A percentile compares a stretch with the other conserved stretches of the same genome.
phyloP scores from a whole-genome alignment of 2,329 filamentous ascomycete species.

The Gaeumannomyces sp. region DNA sequence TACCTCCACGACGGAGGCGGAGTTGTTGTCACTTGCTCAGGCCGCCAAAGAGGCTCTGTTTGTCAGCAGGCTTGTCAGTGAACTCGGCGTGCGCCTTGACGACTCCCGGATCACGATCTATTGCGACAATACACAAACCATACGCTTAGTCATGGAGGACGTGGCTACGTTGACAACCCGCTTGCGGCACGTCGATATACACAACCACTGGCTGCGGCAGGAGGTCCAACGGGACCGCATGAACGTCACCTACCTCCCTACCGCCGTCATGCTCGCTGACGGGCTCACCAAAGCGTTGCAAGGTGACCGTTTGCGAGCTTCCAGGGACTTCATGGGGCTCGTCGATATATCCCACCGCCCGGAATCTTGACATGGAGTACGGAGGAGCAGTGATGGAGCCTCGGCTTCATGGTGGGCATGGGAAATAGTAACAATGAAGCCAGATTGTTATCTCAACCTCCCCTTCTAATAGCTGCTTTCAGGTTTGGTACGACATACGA shows the following conservation, averaged over 20 bases:
- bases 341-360: background rate
- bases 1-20: slow-evolving; percentile 11
- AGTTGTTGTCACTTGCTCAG: slow-evolving; percentile 8
- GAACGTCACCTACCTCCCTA: background rate
- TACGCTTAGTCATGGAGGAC: background rate
- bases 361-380: too few species aligned
- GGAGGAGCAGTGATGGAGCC: too few species aligned
- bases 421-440: too few species aligned
- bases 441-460: too few species aligned
- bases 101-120: background rate
- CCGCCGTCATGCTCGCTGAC: background rate
- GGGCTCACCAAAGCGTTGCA: slow-evolving; percentile 2
- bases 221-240: background rate
- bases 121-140: slow-evolving; percentile 1
- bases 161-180: background rate
- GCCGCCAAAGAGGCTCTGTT: background rate
- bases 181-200: background rate
- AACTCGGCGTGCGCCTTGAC: background rate
- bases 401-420: too few species aligned
- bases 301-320: background rate
- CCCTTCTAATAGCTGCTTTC: too few species aligned
- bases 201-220: slow-evolving; percentile 2
- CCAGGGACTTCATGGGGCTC: background rate
- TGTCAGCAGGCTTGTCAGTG: background rate
- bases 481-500: too few species aligned